Evolutionary conservation across 108 stramenopile species (phyloP).

Genomic region (Fistulifera pelliculosa): DNA sequence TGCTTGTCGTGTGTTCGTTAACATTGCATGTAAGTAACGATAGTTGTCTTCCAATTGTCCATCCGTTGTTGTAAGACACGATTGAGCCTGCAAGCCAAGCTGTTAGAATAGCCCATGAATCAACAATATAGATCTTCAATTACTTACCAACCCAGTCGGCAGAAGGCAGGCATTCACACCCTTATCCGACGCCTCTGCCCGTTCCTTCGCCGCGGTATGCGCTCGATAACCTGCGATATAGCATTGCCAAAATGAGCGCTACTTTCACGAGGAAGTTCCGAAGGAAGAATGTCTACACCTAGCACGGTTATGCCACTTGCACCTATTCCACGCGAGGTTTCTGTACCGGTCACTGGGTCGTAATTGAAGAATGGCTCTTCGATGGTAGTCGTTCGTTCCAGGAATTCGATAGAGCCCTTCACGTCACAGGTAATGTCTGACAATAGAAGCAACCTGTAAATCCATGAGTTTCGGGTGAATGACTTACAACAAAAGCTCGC

Average conservation of each 20-base stretch:
- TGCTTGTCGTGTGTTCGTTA: background rate
- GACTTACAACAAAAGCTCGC: background rate
- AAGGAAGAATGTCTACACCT: constrained; percentile 75
- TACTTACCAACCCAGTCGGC: background rate
- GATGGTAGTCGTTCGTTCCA: constrained; percentile 61
- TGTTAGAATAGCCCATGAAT: no score
- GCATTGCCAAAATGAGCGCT: constrained; percentile 76
- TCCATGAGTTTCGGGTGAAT: background rate
- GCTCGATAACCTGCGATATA: constrained; percentile 16
- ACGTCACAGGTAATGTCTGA: constrained; percentile 82
- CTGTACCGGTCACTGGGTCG: constrained; percentile 32
- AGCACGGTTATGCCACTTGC: constrained; percentile 48
- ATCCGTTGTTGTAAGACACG: constrained; percentile 13
- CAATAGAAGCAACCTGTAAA: constrained; percentile 31
- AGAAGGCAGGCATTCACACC: background rate
- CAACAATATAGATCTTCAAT: background rate
- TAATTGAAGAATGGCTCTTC: constrained; percentile 67
- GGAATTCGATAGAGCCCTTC: constrained; percentile 63
- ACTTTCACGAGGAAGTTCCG: constrained; percentile 71
- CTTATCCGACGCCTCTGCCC: background rate
- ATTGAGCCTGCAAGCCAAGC: constrained; percentile 3
- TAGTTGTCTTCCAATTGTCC: constrained; percentile 11
- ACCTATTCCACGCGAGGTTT: constrained; percentile 12
- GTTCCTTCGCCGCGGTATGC: background rate
- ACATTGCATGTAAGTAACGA: constrained; percentile 16